phyloP scores from a whole-genome alignment of 108 stramenopile species.

The Epithemia pelagica region DNA sequence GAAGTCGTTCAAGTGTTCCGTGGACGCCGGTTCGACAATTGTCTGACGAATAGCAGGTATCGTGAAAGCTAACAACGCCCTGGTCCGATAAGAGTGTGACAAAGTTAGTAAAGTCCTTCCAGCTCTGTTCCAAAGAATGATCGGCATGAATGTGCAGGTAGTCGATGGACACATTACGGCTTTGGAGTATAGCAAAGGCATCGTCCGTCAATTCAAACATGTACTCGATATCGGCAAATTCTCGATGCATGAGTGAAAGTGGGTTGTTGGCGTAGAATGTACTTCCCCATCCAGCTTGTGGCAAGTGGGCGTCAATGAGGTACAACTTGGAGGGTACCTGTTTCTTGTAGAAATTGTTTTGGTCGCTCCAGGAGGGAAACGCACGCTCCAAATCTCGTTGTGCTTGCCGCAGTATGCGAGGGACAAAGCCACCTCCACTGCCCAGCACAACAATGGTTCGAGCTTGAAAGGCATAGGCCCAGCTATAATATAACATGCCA shows the following conservation, averaged over 20 bases:
- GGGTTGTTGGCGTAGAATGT: slow-evolving; percentile 15
- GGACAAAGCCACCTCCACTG: slow-evolving; percentile 14
- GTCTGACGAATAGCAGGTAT: slow-evolving; percentile 4
- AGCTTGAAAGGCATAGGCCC: slow-evolving; percentile 13
- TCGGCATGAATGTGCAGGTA: slow-evolving; percentile 18
- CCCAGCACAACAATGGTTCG: slow-evolving; percentile 15
- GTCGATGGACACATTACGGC: slow-evolving; percentile 4
- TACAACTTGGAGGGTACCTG: background rate
- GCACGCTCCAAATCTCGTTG: slow-evolving; percentile 5
- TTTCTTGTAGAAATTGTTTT: background rate
- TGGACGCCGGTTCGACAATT: slow-evolving; percentile 10
- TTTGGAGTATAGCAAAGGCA: background rate
- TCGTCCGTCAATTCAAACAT: slow-evolving; percentile 14
- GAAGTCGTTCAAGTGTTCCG: background rate
- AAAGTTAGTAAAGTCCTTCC: slow-evolving; percentile 17
- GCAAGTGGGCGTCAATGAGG: slow-evolving; percentile 15
- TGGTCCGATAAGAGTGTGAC: background rate
- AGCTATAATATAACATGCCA: slow-evolving; percentile 11
- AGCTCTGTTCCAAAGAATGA: slow-evolving; percentile 13
- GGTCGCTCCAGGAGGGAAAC: background rate
- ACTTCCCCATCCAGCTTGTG: slow-evolving; percentile 9
- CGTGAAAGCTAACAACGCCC: slow-evolving; percentile 15
- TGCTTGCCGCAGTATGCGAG: slow-evolving; percentile 12
- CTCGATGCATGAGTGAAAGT: background rate
- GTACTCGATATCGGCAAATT: slow-evolving; percentile 12